A percentile compares a stretch with the other conserved stretches of the same genome.
phyloP scores from a whole-genome alignment of 2,329 filamentous ascomycete species.

The Fusarium equiseti region DNA sequence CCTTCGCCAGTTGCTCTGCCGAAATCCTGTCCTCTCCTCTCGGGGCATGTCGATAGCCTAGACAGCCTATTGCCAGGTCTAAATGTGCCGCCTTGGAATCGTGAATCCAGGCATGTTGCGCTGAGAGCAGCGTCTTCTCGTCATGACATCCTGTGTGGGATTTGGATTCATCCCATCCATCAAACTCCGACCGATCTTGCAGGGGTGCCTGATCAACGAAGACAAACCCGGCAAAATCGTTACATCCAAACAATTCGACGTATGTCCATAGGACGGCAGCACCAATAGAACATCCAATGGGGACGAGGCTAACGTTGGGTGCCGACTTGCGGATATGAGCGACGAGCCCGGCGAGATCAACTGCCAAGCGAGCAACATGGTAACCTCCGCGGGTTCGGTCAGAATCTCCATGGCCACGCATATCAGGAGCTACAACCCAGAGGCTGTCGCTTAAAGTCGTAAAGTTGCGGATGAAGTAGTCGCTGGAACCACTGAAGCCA shows the following conservation, averaged over 20 bases:
- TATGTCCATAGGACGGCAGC: slow-evolving; percentile 49
- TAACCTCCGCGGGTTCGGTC: slow-evolving; percentile 42
- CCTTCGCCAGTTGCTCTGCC: slow-evolving; percentile 38
- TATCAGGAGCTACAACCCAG: slow-evolving; percentile 46
- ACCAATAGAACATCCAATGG: slow-evolving; percentile 47
- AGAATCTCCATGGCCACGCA: slow-evolving; percentile 47
- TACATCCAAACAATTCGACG: slow-evolving; percentile 43
- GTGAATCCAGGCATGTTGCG: slow-evolving; percentile 44
- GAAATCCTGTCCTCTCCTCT: slow-evolving; percentile 36
- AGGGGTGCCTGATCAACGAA: slow-evolving; percentile 48
- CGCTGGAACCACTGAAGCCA: slow-evolving; percentile 48
- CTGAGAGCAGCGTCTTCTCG: slow-evolving; percentile 43
- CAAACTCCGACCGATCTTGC: slow-evolving; percentile 45
- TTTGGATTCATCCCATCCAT: slow-evolving; percentile 40
- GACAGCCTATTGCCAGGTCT: slow-evolving; percentile 44
- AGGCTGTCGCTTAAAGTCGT: slow-evolving; percentile 32
- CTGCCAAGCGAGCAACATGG: slow-evolving; percentile 45
- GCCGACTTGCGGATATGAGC: slow-evolving; percentile 37
- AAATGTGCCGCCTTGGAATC: slow-evolving; percentile 39
- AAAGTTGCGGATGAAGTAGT: slow-evolving; percentile 45
- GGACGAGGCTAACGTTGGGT: slow-evolving; percentile 35
- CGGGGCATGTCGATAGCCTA: slow-evolving; percentile 45
- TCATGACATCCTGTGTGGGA: slow-evolving; percentile 45
- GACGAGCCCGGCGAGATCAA: slow-evolving; percentile 40
- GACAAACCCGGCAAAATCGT: slow-evolving; percentile 45